Conservation (phyloP, 495 filamentous ascomycete species). For the Staphylotrichum tortipilum region DNA sequence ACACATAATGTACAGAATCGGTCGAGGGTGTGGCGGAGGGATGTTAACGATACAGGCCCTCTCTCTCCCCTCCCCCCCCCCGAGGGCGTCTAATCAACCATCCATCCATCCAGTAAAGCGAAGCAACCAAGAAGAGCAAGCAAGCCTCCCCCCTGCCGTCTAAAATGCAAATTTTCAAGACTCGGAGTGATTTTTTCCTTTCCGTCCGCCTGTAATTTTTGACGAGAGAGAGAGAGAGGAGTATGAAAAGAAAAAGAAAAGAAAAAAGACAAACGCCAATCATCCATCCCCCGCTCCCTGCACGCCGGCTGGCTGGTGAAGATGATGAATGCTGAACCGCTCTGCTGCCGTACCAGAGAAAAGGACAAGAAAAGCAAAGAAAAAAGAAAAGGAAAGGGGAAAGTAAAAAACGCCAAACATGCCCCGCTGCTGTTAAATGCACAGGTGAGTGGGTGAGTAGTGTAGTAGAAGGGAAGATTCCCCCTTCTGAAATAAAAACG, state of each 20-base stretch:
- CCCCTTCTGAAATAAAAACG: background rate
- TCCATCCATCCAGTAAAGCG: background rate
- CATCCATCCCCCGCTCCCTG: background rate
- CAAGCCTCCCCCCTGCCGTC: background rate
- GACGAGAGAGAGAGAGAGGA: background rate
- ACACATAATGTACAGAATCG: no score
- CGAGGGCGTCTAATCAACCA: background rate
- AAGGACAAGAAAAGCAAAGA: no score
- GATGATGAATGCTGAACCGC: no score
- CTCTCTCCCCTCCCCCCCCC: no score
- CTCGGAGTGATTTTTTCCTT: no score
- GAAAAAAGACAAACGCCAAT: background rate
- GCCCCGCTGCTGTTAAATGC: no score
- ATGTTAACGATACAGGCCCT: no score
- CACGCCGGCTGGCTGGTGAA: background rate
- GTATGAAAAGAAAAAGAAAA: background rate
- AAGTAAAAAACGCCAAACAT: no score
- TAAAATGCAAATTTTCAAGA: background rate
- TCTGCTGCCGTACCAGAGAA: no score
- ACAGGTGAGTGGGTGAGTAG: no score
- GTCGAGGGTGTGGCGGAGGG: no score
- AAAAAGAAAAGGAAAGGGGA: background rate
- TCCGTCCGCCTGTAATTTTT: background rate
- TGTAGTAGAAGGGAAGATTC: background rate
- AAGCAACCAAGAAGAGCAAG: no score